Percentiles rank a stretch among this genome's conserved stretches.
Conservation (phyloP, 2,329 filamentous ascomycete species). For the Diaporthe citrichinensis region DNA sequence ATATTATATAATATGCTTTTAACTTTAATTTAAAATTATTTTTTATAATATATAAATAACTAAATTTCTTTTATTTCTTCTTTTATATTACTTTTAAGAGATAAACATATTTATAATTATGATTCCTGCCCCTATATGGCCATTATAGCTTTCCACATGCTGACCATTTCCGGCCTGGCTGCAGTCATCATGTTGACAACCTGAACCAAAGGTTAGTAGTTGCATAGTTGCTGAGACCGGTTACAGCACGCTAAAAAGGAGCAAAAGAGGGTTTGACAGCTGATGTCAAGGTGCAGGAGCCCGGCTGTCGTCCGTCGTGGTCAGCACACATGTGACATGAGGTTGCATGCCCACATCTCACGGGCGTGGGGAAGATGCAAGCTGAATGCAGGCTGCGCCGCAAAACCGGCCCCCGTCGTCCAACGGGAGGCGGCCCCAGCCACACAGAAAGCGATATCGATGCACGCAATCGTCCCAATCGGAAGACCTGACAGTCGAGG, state of each 20-base stretch:
- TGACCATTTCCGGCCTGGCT: not conserved
- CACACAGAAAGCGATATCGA: not conserved
- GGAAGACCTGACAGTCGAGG: not conserved
- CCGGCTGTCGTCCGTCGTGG: not conserved
- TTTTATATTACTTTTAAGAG: too few species aligned
- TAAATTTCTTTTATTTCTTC: too few species aligned
- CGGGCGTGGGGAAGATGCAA: constrained; percentile 19
- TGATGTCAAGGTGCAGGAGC: not conserved
- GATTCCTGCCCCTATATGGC: too few species aligned
- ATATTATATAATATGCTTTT: too few species aligned
- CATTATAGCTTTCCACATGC: too few species aligned
- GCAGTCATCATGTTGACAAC: not conserved
- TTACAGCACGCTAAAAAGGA: not conserved
- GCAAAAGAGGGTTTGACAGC: not conserved
- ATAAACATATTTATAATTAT: too few species aligned
- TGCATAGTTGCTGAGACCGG: not conserved
- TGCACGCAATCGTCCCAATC: constrained; percentile 39
- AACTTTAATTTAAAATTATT: too few species aligned
- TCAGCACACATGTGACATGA: not conserved
- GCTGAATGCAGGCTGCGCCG: constrained; percentile 28
- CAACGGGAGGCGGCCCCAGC: constrained; percentile 22
- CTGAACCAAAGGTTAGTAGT: not conserved
- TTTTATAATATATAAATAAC: too few species aligned
- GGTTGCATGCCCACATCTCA: constrained; percentile 17
- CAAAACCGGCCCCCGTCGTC: not conserved